A percentile compares a stretch with the other conserved stretches of the same genome.
Evolutionary conservation across 176 grass and related monocot species (phyloP).

Genomic region (Aegilops umbellulata): DNA sequence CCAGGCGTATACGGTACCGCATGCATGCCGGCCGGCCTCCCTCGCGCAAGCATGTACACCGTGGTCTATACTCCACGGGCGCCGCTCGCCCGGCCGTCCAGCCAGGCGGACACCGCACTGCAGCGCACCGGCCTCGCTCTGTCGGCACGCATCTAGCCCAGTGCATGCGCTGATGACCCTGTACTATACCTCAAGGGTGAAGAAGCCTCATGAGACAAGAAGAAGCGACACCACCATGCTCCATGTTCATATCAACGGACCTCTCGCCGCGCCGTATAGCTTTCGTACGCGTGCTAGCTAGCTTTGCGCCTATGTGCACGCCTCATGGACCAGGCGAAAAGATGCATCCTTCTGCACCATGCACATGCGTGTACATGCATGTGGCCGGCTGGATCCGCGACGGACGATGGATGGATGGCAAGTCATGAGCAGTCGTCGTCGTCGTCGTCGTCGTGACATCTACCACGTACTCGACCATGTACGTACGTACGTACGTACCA

Average conservation of each 20-base stretch:
- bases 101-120: neutral
- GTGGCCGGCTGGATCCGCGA: neutral
- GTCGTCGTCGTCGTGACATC: neutral
- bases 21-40: neutral
- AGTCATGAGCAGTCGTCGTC: neutral
- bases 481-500: neutral
- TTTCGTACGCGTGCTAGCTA: neutral
- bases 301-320: neutral
- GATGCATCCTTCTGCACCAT: neutral
- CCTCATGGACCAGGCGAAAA: constrained; percentile 25
- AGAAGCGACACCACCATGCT: neutral
- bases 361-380: neutral
- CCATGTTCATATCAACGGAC: neutral
- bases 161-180: neutral
- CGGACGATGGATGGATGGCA: neutral
- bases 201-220: neutral
- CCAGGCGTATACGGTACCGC: neutral
- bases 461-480: neutral
- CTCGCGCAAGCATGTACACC: neutral
- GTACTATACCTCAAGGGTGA: constrained; percentile 15
- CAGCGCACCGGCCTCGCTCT: neutral
- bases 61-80: neutral
- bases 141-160: neutral
- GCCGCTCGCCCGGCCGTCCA: neutral
- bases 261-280: neutral